Evolutionary conservation across 2,329 filamentous ascomycete species (phyloP), one percentile per base, ranked within the genome.

Genomic region (Trichophyton verrucosum): DNA sequence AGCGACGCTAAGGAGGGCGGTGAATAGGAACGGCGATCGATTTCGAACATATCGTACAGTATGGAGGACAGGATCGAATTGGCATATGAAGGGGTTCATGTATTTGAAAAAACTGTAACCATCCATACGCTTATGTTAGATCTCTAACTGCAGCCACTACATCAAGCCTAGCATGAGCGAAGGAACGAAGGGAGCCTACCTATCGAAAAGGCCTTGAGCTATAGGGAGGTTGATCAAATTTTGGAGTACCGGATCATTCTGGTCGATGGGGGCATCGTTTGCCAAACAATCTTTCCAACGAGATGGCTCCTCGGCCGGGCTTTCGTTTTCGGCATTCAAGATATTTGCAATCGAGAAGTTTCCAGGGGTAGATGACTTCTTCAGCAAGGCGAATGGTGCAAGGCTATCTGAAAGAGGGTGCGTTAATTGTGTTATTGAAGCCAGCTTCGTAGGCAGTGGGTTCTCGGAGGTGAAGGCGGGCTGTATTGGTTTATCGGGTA

Each of bases 11-110:
- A 76, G 66, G 8, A 75, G 65, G 20, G 68, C 64, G 3, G 69
- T 71, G 5, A 76, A 66, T 9, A 76, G 66, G 57, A 76, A 76
- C 3, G 73, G 59, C 1, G 73, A 76, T 30, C 67, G 68, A 47
- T 67, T 66, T 8, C 71, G 67, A 3, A 76, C 68, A 46, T 72
- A 72, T n/a, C 67, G 59, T 27, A 76, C 71, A 1, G 72, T 76
- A 60, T 76, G 73, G 15, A 76, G 60, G 1, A 58, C 61, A 2
- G 72, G 73, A 57, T 76, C 75, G 9, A 77, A 66, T 58, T 76
- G 74, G 62, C 70, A 71, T 22, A 76, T 73, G n/a, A 73, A 76
- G 0, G 73, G 72, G 57, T 76, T 76, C 24, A 75, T 66, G 57
- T 70, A 71, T 27, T 65, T 64, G 61, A 76, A 72, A 61, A 76